Evolutionary conservation across 148 eudicot species (phyloP), one percentile per base, ranked within the genome.

Genomic region (Chenopodium suecicum): DNA sequence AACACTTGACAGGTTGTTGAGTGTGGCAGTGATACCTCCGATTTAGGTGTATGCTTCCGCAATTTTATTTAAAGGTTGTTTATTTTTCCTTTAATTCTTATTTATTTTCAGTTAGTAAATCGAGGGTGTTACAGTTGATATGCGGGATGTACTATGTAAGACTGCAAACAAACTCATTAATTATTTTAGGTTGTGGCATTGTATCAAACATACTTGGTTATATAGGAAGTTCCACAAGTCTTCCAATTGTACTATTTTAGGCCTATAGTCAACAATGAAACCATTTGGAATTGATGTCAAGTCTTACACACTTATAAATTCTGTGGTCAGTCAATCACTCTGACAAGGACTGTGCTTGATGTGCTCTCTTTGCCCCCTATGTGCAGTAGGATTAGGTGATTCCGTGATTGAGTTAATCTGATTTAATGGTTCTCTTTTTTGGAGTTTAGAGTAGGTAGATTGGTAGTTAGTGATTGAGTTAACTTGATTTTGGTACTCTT

Each of bases 401-500:
- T 32, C 34, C 1, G 34, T 32, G 34, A 32, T 32, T 32, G 34
- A 32, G 34, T 32, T 32, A 32, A 32, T 32, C 34, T 32, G 34
- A 32, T 32, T 32, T 32, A 32, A 32, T 32, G 34, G 34, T 32
- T 32, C 1, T 32, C 34, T 32, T 32, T 32, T 32, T 32, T 32
- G 34, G 34, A 2, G 34, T 32, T 32, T 32, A 32, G 34, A 32
- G 34, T 32, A 32, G 34, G 34, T 32, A 32, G 34, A 32, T 1
- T 32, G 34, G 27, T 27, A 27, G 27, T 27, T 27, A 27, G 27
- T 32, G 34, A 32, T 32, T 32, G 34, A 32, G 34, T 32, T 32
- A 32, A 32, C 34, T 32, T 32, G 34, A 32, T 32, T 32, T 32
- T 48, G 94, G 94, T 86, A 74, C 31, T 52, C 81, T 23, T 25